Conservation (phyloP, 768 basidiomycete species). For the Suillus subalutaceus region DNA sequence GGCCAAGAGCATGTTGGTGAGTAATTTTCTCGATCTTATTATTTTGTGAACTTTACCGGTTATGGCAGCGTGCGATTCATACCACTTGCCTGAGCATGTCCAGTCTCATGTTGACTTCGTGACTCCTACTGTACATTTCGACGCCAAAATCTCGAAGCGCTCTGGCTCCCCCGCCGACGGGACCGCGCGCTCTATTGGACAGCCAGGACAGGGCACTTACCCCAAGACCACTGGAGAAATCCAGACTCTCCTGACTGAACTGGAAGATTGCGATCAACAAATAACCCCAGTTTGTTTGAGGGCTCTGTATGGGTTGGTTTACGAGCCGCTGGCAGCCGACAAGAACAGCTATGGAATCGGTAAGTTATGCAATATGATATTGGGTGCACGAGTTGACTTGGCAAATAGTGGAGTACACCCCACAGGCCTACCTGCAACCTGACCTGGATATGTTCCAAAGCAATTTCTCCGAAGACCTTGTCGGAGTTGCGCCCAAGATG, state of each 20-base stretch:
- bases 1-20: constrained; percentile 43
- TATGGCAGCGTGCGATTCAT: constrained; percentile 35
- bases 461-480: constrained; percentile 43
- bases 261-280: constrained; percentile 34
- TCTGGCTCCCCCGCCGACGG: constrained; percentile 27
- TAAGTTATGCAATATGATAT: constrained; percentile 12
- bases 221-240: constrained; percentile 20
- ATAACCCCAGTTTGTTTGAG: constrained; percentile 43
- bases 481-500: constrained; percentile 42
- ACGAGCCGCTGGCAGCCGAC: constrained; percentile 30
- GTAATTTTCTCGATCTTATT: constrained; percentile 14
- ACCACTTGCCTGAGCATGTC: constrained; percentile 40
- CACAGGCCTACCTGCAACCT: constrained; percentile 42
- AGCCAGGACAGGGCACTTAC: constrained; percentile 5
- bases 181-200: constrained; percentile 10
- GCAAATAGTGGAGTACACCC: constrained; percentile 44
- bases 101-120: constrained; percentile 43
- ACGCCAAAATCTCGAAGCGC: constrained; percentile 30
- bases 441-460: constrained; percentile 47
- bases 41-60: neutral
- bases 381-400: neutral
- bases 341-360: constrained; percentile 45
- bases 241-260: constrained; percentile 16
- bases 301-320: constrained; percentile 40
- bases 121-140: constrained; percentile 41